Base-by-base conservation (phyloP, 164 flowering plant species). In the Echeveria elegans region DNA sequence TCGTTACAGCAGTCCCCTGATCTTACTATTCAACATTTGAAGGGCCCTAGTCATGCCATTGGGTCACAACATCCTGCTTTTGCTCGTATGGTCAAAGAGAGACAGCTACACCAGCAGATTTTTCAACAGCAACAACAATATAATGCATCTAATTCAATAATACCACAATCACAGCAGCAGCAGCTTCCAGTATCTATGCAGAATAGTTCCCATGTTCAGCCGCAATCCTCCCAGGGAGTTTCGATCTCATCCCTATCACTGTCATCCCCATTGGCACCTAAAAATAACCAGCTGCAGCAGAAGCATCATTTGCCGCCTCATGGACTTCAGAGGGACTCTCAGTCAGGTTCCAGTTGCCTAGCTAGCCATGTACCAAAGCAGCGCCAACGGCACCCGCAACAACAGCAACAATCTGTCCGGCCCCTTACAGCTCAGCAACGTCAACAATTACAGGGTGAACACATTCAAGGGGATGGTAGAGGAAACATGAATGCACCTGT, bases 11-110 rank as follows among this genome's bases (percentile, higher is more conserved):
- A 78, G 68, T 60, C 94, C 11, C 88, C 84, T 72, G 74, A 76
- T 11, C 75, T 83, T 23, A 70, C 70, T 72, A 82, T 73, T 56
- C 77, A 88, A 71, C 88, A 86, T 70, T 79, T 85, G 68, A 95
- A 82, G 70, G 85, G 86, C 59, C n/a, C n/a, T n/a, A n/a, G n/a
- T n/a, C 62, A 86, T 67, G 69, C 77, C 52, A 26, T 80, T 2
- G 79, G 71, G 62, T 29, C 82, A 45, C 89, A 79, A 63, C 87
- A 82, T 63, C 96, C 86, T 72, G 86, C 90, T 12, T 84, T 77
- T 72, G 79, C 83, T 15, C 91, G 86, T 37, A 18, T 87, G 62
- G 86, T 88, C 65, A 90, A 86, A 74, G 93, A 89, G 65, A 82
- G 90, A 76, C 87, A 86, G 37, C 69, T 82, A 66, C 92, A 86